A percentile compares a stretch with the other conserved stretches of the same genome.
Evolutionary conservation across 345 rosid genomes (phyloP).

Genomic region (Syzygium oleosum): DNA sequence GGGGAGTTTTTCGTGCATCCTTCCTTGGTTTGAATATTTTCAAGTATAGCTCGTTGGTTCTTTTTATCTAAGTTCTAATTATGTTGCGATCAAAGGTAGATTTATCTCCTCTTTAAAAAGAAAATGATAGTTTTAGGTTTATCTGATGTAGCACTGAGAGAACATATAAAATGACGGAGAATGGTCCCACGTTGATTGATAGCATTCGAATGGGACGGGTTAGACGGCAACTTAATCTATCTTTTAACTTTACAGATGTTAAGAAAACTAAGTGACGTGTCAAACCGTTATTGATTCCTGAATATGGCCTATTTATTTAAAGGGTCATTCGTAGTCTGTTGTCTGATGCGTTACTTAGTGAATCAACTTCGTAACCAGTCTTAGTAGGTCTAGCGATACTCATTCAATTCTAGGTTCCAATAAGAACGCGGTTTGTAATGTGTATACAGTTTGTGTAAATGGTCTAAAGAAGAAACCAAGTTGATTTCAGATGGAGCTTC

Average conservation of each 20-base stretch:
- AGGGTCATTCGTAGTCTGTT: neutral
- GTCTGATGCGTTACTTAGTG: neutral
- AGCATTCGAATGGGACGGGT: too few relatives aligned
- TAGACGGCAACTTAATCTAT: too few relatives aligned
- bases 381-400: neutral
- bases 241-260: too few relatives aligned
- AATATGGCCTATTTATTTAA: neutral
- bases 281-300: neutral
- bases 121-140: too few relatives aligned
- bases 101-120: neutral
- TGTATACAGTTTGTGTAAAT: neutral
- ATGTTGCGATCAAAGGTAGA: neutral
- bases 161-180: too few relatives aligned
- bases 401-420: neutral
- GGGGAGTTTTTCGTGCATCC: neutral
- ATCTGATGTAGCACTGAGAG: too few relatives aligned
- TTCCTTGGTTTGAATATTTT: neutral
- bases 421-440: neutral
- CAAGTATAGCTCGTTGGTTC: neutral
- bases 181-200: too few relatives aligned
- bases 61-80: neutral
- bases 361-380: neutral
- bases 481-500: neutral
- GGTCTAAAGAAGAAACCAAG: neutral
- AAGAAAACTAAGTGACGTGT: neutral